Conservation (phyloP, 2,329 filamentous ascomycete genomes). For the Epichloe bromicola region DNA sequence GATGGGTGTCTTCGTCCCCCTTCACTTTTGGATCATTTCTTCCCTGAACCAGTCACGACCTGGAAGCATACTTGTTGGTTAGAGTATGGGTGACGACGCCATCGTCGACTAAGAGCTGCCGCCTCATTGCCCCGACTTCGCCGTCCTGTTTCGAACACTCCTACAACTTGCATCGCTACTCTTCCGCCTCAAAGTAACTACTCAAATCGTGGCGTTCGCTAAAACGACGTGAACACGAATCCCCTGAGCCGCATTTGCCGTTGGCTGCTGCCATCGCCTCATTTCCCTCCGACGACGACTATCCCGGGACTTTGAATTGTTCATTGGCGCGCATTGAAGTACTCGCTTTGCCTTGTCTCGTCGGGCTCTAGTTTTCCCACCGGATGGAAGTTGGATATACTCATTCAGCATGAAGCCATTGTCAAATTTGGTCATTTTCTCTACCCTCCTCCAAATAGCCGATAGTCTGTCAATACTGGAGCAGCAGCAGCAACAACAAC, state of each 20-base stretch:
- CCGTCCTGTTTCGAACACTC: neutral
- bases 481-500: neutral
- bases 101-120: neutral
- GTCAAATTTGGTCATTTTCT: constrained; percentile 13
- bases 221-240: constrained; percentile 1
- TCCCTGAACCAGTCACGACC: neutral
- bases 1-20: too few species aligned
- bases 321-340: neutral
- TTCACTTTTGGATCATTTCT: neutral
- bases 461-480: constrained; percentile 14
- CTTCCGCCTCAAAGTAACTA: neutral
- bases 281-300: neutral
- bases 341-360: neutral
- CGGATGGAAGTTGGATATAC: neutral
- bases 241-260: neutral
- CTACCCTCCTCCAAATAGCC: neutral
- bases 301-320: neutral
- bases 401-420: constrained; percentile 23
- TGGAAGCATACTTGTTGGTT: neutral
- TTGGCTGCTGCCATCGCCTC: neutral
- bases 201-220: neutral
- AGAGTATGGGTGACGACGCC: neutral
- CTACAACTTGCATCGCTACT: neutral
- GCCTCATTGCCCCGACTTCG: neutral
- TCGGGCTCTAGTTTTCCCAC: neutral